phyloP scores from a whole-genome alignment of 768 basidiomycete species.

The Tulasnella sp. region DNA sequence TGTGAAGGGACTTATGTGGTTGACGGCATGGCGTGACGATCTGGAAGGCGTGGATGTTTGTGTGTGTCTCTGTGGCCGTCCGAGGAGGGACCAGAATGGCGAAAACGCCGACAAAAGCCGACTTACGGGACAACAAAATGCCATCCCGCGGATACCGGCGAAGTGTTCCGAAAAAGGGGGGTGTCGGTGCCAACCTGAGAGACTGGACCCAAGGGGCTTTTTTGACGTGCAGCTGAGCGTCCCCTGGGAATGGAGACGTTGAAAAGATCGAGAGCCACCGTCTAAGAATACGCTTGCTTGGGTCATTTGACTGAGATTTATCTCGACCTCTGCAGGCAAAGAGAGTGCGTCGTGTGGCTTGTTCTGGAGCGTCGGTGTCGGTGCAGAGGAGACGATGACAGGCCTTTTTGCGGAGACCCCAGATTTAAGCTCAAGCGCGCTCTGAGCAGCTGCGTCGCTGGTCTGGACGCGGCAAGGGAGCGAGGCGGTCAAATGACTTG shows the following conservation, averaged over 20 bases:
- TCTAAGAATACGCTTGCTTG: background rate
- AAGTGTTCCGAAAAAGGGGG: background rate
- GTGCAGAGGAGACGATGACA: background rate
- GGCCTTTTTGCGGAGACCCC: constrained; percentile 20
- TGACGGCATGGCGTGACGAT: background rate
- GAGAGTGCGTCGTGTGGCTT: background rate
- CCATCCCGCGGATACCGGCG: background rate
- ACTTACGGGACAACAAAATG: background rate
- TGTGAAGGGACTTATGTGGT: background rate
- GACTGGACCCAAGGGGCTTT: background rate
- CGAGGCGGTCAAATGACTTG: background rate
- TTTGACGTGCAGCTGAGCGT: background rate
- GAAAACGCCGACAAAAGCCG: background rate
- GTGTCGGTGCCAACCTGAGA: background rate
- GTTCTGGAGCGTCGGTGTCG: constrained; percentile 11
- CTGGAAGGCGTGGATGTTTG: background rate
- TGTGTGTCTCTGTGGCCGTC: background rate
- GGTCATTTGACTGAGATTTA: constrained; percentile 3
- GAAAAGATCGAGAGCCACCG: background rate
- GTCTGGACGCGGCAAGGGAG: constrained; percentile 3
- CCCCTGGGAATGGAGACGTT: background rate
- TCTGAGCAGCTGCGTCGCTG: background rate
- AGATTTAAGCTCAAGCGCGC: constrained; percentile 19
- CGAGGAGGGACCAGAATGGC: background rate
- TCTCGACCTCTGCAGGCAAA: background rate